Evolutionary conservation across 805 yeast genomes (phyloP).

Genomic region (Hanseniaspora meyeri): DNA sequence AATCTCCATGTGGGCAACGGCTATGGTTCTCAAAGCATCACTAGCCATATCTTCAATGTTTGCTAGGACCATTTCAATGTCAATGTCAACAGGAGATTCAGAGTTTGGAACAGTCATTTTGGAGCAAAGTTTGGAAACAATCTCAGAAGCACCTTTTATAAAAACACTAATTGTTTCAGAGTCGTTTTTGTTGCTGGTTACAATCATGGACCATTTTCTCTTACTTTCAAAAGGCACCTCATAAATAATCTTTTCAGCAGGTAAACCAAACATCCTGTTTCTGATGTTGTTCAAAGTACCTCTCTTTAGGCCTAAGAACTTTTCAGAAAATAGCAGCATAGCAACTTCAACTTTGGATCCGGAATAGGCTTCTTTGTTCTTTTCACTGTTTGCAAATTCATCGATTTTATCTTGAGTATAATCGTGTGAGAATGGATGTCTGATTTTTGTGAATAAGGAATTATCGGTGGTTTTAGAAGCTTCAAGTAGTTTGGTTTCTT

Average conservation of each 20-base stretch:
- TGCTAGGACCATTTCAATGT: conserved; percentile 19
- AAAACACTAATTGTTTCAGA: conserved; percentile 40
- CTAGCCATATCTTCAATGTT: conserved; percentile 52
- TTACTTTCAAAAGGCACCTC: conserved; percentile 83
- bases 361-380: conserved; percentile 46
- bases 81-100: conserved; percentile 19
- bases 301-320: conserved; percentile 38
- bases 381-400: conserved; percentile 5
- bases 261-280: conserved; percentile 21
- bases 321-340: conserved; percentile 52
- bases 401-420: conserved; percentile 14
- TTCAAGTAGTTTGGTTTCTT: conserved; percentile 22
- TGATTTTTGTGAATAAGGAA: conserved; percentile 9
- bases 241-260: conserved; percentile 42
- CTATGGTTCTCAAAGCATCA: conserved; percentile 75
- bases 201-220: conserved; percentile 84
- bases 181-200: conserved; percentile 37
- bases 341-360: conserved; percentile 97
- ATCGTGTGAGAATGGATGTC: conserved; percentile 13
- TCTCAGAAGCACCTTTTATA: conserved; percentile 91
- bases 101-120: conserved; percentile 29
- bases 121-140: conserved; percentile 50
- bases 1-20: conserved; percentile 72
- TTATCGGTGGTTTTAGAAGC: conserved; percentile 17
- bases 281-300: conserved; percentile 38